phyloP scores from a whole-genome alignment of 2,329 filamentous ascomycete genomes.

The Pseudocercospora pini-densiflorae region DNA sequence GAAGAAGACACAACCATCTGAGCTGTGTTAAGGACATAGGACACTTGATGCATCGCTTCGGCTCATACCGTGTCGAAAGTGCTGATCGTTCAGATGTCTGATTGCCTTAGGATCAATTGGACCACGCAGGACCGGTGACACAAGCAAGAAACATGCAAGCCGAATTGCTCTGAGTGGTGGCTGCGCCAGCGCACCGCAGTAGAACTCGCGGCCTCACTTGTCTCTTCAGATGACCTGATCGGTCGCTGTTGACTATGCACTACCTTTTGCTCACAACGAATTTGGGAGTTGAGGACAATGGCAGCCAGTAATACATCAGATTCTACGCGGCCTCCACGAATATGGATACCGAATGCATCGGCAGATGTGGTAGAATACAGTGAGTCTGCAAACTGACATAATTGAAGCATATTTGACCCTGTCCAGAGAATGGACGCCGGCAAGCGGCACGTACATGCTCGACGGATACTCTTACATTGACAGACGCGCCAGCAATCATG shows the following conservation, averaged over 20 bases:
- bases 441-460: neutral
- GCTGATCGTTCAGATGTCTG: neutral
- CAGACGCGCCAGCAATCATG: neutral
- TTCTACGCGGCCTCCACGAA: neutral
- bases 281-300: neutral
- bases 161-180: neutral
- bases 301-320: neutral
- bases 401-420: neutral
- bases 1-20: too few species aligned
- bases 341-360: neutral
- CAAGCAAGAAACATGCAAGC: neutral
- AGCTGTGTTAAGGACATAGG: too few species aligned
- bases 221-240: neutral
- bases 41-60: neutral
- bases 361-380: neutral
- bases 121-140: conserved; percentile 2
- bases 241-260: neutral
- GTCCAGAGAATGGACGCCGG: neutral
- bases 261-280: neutral
- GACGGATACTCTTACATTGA: neutral
- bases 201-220: neutral
- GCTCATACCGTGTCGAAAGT: too few species aligned
- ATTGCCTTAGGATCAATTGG: neutral
- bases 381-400: neutral
- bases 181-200: neutral